Percentiles rank a stretch among this genome's conserved stretches.
These are phyloP conservation scores for Pyricularia sp. DNA, from an alignment of 2,329 filamentous ascomycete species.

Conservation along the genomic window DNA sequence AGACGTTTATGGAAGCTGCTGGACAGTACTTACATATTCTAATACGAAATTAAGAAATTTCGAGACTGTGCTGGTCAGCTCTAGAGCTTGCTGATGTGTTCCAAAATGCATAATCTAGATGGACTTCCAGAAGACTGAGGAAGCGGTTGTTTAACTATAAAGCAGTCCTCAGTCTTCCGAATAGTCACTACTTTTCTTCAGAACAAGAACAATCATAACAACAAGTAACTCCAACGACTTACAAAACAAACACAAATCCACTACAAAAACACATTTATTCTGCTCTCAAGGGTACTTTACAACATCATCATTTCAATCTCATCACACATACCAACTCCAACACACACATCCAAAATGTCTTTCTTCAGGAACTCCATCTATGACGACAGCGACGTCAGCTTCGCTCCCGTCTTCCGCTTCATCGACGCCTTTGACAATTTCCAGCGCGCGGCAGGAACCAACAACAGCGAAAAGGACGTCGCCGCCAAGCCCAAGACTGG, in stretches of 20 bases:
- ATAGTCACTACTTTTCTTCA: not conserved
- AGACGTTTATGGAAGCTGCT: not conserved
- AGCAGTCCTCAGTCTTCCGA: not conserved
- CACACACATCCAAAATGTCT: constrained; percentile 38
- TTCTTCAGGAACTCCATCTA: constrained; percentile 44
- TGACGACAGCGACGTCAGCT: constrained; percentile 13
- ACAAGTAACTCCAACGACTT: not conserved
- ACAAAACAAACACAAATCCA: not conserved
- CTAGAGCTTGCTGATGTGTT: not conserved
- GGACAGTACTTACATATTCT: not conserved
- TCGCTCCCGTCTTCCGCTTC: constrained; percentile 45
- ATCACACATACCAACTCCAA: not conserved
- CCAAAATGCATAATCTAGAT: not conserved
- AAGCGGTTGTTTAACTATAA: not conserved
- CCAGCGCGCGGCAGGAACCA: constrained; percentile 10
- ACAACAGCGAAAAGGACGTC: not conserved
- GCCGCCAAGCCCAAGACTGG: constrained; percentile 7
- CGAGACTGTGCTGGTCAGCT: not conserved
- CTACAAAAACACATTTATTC: not conserved
- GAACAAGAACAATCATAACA: not conserved
- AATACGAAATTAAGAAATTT: not conserved
- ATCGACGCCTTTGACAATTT: constrained; percentile 56
- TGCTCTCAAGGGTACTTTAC: not conserved
- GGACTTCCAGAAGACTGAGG: not conserved
- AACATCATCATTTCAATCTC: not conserved